Evolutionary conservation across 805 yeast genomes (phyloP), one percentile per base, ranked within the genome.

Genomic region (Teunomyces stri): DNA sequence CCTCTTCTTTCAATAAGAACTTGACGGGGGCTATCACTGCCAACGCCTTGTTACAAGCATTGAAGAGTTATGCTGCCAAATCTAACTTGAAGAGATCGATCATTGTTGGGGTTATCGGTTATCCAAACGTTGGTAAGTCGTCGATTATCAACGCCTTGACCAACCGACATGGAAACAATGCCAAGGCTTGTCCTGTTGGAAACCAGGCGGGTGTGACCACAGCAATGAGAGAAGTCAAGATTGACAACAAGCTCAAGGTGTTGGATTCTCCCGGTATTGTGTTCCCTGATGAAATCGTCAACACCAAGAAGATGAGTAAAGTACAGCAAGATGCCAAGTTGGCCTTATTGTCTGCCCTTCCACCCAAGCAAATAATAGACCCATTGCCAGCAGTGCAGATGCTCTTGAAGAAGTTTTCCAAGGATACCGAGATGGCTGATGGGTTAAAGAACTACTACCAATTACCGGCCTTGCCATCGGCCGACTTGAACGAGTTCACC

Each of bases 191-290:
- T 64, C 97, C 99, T 12, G 95, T 87, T 28, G 99, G 99, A 43
- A 95, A 95, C 62, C 94, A 87, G 70, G 97, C 99, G 2, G 99
- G 99, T 64, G 94, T 94, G 41, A 92, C 99, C 27, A 91, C 97
- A 0, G 75, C 92, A 3, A 72, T 94, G 65, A 82, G 97, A 70
- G 95, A 90, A 66, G 90, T 92, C 49, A 94, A 92, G 70, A 79
- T 92, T 51, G 99, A 92, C 67, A 86, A 84, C 62, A 90, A 90
- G 66, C 78, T 92, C 57, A 89, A 87, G 67, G 78, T 92, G 54
- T 76, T 92, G 61, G 99, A 92, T 68, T 89, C 97, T 46, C 99
- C 99, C 44, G 99, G 99, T 63, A 94, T 92, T 51, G 97, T 94
- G 35, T 92, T 94, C 82, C 98, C 98, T 43, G 85, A 80, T 54